These are phyloP conservation scores for Trichosporon inkin DNA, from an alignment of 1,284 basidiomycete genomes.

Conservation along the genomic window DNA sequence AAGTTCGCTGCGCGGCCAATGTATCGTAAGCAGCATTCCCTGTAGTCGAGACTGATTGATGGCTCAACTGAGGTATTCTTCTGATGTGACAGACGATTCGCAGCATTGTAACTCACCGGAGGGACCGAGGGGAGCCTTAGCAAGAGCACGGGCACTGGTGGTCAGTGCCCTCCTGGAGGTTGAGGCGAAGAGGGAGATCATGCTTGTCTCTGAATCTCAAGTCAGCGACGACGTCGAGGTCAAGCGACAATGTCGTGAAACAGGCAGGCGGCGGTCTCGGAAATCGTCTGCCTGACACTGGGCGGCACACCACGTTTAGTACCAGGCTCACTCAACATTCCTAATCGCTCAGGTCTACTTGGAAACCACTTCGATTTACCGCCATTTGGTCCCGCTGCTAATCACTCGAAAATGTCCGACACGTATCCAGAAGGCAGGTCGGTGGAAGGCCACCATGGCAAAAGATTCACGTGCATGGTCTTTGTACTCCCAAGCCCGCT, in stretches of 20 bases:
- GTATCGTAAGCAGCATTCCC: no score
- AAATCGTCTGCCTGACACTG: conserved; percentile 3
- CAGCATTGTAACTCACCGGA: conserved; percentile 23
- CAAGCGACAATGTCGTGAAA: conserved; percentile 1
- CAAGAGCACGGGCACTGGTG: conserved; percentile 22
- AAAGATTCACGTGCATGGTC: conserved; percentile 4
- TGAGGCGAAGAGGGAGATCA: conserved; percentile 32
- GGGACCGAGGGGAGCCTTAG: conserved; percentile 30
- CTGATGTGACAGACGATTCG: not conserved
- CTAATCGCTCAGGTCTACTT: no score
- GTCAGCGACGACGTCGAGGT: not conserved
- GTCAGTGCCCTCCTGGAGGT: conserved; percentile 27
- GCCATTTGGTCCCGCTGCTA: not conserved
- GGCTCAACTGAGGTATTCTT: no score
- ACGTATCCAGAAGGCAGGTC: not conserved
- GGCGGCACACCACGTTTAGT: not conserved
- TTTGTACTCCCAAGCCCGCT: not conserved
- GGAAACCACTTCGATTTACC: no score
- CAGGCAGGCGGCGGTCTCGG: not conserved
- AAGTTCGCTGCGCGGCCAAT: no score
- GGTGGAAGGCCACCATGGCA: not conserved
- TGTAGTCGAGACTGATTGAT: no score
- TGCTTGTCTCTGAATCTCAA: conserved; percentile 6
- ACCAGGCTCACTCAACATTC: not conserved
- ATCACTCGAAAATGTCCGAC: not conserved